A percentile compares a stretch with the other conserved stretches of the same genome.
phyloP scores from a whole-genome alignment of 768 basidiomycete genomes.

The Boletus rex-veris region DNA sequence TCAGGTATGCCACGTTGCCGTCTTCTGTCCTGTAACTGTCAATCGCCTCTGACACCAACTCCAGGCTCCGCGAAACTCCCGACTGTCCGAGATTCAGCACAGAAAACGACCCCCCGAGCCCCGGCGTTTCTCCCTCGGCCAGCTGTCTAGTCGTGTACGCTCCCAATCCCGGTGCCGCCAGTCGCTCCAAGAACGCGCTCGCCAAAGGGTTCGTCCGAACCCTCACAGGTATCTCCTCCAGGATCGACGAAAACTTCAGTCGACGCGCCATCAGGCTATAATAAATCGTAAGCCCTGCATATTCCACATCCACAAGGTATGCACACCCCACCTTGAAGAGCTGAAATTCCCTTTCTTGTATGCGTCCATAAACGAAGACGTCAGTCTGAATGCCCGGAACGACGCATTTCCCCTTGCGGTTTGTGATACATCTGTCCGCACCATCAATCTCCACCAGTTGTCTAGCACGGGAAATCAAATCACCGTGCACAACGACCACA shows the following conservation, averaged over 20 bases:
- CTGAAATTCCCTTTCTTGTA: slow-evolving; percentile 83
- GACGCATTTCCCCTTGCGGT: slow-evolving; percentile 80
- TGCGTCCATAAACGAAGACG: slow-evolving; percentile 74
- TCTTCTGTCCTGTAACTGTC: slow-evolving; percentile 88
- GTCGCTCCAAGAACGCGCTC: slow-evolving; percentile 69
- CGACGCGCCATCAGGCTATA: slow-evolving; percentile 73
- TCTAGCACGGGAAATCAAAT: slow-evolving; percentile 19
- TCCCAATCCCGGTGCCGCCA: slow-evolving; percentile 46
- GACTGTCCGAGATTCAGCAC: slow-evolving; percentile 67
- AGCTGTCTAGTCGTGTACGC: slow-evolving; percentile 37
- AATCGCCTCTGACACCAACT: slow-evolving; percentile 80
- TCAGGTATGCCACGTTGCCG: slow-evolving; percentile 85
- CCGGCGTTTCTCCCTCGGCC: slow-evolving; percentile 37
- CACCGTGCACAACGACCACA: slow-evolving; percentile 81
- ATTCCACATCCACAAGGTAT: neutral
- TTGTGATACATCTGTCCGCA: slow-evolving; percentile 64
- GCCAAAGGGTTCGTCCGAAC: slow-evolving; percentile 79
- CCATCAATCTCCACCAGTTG: slow-evolving; percentile 3
- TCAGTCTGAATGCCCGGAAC: slow-evolving; percentile 86
- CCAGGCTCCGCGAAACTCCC: slow-evolving; percentile 71
- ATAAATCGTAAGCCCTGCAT: slow-evolving; percentile 12
- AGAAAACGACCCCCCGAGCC: slow-evolving; percentile 60
- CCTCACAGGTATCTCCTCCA: slow-evolving; percentile 83
- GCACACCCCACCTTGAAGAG: slow-evolving; percentile 62
- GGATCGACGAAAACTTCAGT: slow-evolving; percentile 80